Evolutionary conservation across 768 basidiomycete genomes (phyloP).

Genomic region (Mycena vulgaris): DNA sequence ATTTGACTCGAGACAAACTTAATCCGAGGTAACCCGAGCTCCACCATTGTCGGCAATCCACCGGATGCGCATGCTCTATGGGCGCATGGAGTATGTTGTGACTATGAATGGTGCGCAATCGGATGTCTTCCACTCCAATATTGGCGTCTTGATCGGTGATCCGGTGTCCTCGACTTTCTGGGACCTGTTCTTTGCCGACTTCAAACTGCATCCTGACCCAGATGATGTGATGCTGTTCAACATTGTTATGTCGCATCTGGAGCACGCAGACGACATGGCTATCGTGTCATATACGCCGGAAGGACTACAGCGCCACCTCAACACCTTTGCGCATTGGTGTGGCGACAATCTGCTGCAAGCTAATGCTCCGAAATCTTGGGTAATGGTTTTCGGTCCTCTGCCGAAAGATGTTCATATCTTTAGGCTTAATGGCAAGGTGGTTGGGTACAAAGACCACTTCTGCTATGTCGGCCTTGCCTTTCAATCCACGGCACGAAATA

Average conservation of each 20-base stretch:
- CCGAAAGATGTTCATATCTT: neutral
- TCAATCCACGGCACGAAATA: neutral
- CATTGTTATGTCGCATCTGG: slow-evolving; percentile 2
- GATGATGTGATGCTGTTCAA: neutral
- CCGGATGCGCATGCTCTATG: neutral
- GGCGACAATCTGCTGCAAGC: neutral
- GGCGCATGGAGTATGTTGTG: neutral
- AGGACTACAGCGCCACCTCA: neutral
- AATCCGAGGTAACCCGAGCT: too few species aligned
- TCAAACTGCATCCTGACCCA: neutral
- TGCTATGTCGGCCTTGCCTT: slow-evolving; percentile 8
- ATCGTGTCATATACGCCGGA: neutral
- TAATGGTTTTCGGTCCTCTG: neutral
- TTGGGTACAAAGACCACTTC: neutral
- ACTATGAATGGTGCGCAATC: neutral
- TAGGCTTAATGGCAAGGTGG: neutral
- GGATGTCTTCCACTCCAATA: neutral
- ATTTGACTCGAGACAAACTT: too few species aligned
- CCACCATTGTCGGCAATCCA: too few species aligned
- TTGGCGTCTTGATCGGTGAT: slow-evolving; percentile 2
- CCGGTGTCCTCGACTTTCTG: neutral
- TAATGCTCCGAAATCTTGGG: neutral
- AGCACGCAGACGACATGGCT: slow-evolving; percentile 16
- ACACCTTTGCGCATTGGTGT: neutral
- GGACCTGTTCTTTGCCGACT: too few species aligned